phyloP scores from a whole-genome alignment of 805 yeast genomes.

The Lipomyces mesembrius region DNA sequence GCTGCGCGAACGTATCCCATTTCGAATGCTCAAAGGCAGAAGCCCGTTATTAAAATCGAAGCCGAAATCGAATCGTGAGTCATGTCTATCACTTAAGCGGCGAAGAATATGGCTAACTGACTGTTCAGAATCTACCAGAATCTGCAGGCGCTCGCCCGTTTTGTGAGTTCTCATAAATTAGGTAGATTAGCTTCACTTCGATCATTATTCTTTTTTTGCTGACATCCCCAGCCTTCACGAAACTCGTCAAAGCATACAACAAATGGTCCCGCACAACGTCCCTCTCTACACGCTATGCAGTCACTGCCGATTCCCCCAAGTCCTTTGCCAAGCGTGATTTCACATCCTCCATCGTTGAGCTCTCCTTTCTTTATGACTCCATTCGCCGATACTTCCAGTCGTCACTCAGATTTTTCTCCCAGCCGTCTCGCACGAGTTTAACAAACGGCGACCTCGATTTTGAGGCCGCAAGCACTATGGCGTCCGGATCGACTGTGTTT shows the following conservation, averaged over 20 bases:
- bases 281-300: conserved; percentile 41
- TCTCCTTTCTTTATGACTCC: conserved; percentile 59
- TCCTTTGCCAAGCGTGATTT: conserved; percentile 68
- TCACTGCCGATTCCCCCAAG: conserved; percentile 51
- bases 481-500: conserved; percentile 49
- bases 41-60: conserved; percentile 27
- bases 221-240: conserved; percentile 51
- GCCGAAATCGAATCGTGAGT: conserved; percentile 33
- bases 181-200: conserved; percentile 46
- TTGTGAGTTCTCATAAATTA: conserved; percentile 71
- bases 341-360: conserved; percentile 62
- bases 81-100: not conserved
- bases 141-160: conserved; percentile 69
- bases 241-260: conserved; percentile 71
- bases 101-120: conserved; percentile 39
- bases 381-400: conserved; percentile 44
- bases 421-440: conserved; percentile 23
- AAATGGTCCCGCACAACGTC: conserved; percentile 51
- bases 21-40: conserved; percentile 29
- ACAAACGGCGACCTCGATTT: conserved; percentile 44
- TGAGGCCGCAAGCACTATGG: conserved; percentile 43
- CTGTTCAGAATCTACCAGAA: conserved; percentile 54
- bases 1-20: conserved; percentile 33
- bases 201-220: not conserved
- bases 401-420: conserved; percentile 30